Percentiles rank a stretch among this genome's conserved stretches.
These are phyloP conservation scores for Fusarium neocosmosporiellum DNA, from an alignment of 2,329 filamentous ascomycete genomes.

Conservation along the genomic window DNA sequence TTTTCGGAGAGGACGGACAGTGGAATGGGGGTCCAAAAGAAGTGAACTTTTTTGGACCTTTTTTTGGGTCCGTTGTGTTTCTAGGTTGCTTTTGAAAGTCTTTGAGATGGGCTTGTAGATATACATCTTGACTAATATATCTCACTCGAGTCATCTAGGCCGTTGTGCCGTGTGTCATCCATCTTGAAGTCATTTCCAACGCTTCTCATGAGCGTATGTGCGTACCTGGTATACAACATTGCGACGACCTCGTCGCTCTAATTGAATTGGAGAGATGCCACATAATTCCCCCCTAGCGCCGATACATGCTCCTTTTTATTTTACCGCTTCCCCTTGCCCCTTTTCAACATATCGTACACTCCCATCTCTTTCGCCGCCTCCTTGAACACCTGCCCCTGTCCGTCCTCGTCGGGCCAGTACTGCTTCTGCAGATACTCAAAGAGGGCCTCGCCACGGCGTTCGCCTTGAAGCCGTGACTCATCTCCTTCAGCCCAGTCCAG, in stretches of 20 bases:
- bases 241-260: slow-evolving; percentile 11
- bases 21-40: slow-evolving; percentile 12
- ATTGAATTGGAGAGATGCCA: slow-evolving; percentile 13
- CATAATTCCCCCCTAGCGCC: neutral
- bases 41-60: neutral
- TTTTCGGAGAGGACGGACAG: slow-evolving; percentile 27
- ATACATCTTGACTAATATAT: neutral
- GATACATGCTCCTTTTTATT: slow-evolving; percentile 2
- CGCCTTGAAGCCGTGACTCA: slow-evolving; percentile 49
- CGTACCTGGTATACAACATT: slow-evolving; percentile 14
- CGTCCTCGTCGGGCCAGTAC: slow-evolving; percentile 47
- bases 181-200: slow-evolving; percentile 5
- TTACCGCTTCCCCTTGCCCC: slow-evolving; percentile 26
- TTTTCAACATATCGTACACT: slow-evolving; percentile 49
- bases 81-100: neutral
- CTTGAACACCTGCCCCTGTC: slow-evolving; percentile 42
- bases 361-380: slow-evolving; percentile 57
- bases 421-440: slow-evolving; percentile 56
- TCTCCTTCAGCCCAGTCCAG: slow-evolving; percentile 45
- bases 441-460: slow-evolving; percentile 53
- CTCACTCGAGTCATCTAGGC: neutral
- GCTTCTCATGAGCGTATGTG: neutral
- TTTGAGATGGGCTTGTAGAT: neutral
- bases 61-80: neutral
- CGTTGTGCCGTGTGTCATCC: neutral